Evolutionary conservation across 306 rosid genomes (phyloP).

Genomic region (Calophaca sinica): DNA sequence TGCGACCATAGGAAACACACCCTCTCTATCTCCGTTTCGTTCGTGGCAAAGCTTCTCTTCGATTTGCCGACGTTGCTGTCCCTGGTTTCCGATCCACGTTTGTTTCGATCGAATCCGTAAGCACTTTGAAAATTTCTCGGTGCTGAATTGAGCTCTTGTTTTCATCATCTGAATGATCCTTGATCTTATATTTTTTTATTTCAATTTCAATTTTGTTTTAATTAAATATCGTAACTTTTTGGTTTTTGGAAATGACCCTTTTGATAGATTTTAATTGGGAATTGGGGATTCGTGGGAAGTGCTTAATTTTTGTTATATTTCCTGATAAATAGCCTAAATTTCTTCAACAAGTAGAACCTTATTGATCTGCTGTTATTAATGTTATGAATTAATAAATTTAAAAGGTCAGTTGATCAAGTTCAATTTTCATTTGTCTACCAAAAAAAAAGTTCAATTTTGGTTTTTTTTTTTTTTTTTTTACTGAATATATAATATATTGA

Average conservation of each 20-base stretch:
- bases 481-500: conserved; percentile 6
- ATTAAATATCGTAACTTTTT: neutral
- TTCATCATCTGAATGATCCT: neutral
- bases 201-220: neutral
- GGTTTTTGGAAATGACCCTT: neutral
- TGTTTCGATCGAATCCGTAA: conserved; percentile 26
- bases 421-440: neutral
- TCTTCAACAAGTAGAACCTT: neutral
- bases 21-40: conserved; percentile 27
- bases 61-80: conserved; percentile 5
- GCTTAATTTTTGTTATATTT: neutral
- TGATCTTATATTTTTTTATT: neutral
- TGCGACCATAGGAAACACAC: neutral
- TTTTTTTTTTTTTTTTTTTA: neutral
- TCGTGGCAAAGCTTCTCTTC: conserved; percentile 22
- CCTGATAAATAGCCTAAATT: neutral
- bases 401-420: conserved; percentile 10
- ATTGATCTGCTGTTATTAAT: conserved; percentile 36
- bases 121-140: neutral
- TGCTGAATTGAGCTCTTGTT: conserved; percentile 28
- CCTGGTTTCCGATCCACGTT: conserved; percentile 36
- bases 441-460: neutral
- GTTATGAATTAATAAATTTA: conserved; percentile 3
- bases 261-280: conserved; percentile 9
- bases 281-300: neutral